phyloP scores from a whole-genome alignment of 192 early-diverging fungal genomes.

The Coemansia sp. region DNA sequence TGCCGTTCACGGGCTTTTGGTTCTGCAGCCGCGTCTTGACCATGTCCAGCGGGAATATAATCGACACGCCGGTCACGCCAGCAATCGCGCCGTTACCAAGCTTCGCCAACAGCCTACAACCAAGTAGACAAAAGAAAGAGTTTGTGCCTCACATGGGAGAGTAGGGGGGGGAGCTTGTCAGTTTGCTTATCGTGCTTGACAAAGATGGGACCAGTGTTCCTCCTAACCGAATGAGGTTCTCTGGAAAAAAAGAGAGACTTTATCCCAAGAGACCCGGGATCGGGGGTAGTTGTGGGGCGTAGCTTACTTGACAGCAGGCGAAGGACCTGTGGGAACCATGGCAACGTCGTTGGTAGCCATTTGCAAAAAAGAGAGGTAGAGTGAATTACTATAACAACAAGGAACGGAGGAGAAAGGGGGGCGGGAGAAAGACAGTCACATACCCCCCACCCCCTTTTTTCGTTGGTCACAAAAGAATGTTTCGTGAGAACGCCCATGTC shows the following conservation, averaged over 20 bases:
- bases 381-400: background rate
- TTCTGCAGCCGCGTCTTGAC: constrained; percentile 68
- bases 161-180: no score
- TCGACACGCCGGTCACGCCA: constrained; percentile 55
- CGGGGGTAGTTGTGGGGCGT: background rate
- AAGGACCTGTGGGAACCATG: constrained; percentile 3
- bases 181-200: no score
- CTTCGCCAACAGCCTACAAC: constrained; percentile 44
- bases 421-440: background rate
- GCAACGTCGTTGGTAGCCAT: background rate
- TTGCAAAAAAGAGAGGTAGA: no score
- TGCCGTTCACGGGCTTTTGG: constrained; percentile 48
- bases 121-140: no score
- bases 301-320: constrained; percentile 30
- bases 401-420: background rate
- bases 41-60: constrained; percentile 64
- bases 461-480: constrained; percentile 1
- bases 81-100: constrained; percentile 57
- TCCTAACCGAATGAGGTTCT: no score
- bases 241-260: no score
- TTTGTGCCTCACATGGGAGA: no score
- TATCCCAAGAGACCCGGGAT: no score
- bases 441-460: no score
- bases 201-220: no score
- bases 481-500: no score